Evolutionary conservation across 2,329 filamentous ascomycete genomes (phyloP).

Genomic region (Aspergillus clavatus): DNA sequence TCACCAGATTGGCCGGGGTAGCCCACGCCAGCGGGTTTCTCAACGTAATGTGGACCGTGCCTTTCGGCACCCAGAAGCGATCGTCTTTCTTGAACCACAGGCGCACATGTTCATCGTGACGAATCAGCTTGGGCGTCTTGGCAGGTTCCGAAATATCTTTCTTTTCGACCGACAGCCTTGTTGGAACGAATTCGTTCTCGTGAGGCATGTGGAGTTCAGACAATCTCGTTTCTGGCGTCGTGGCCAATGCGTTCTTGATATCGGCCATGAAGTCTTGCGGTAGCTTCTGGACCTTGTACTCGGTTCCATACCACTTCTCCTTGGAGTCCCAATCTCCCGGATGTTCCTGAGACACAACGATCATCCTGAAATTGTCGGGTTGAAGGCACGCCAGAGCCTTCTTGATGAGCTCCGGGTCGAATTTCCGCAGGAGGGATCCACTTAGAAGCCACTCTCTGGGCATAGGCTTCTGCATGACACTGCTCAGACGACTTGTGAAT

Average conservation of each 20-base stretch:
- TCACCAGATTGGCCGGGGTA: constrained; percentile 72
- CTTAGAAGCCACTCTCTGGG: constrained; percentile 86
- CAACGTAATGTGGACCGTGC: constrained; percentile 75
- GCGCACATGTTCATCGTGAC: constrained; percentile 73
- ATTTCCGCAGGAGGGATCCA: constrained; percentile 71
- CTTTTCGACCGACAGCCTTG: constrained; percentile 88
- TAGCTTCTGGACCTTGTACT: constrained; percentile 80
- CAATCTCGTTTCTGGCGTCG: constrained; percentile 56
- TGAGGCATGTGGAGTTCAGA: constrained; percentile 78
- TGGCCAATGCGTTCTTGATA: constrained; percentile 60
- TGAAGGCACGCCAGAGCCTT: constrained; percentile 68
- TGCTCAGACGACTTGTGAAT: constrained; percentile 79
- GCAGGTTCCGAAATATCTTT: constrained; percentile 76
- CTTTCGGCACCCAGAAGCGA: constrained; percentile 96
- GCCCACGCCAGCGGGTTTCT: constrained; percentile 74
- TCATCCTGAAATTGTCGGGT: constrained; percentile 85
- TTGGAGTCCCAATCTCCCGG: constrained; percentile 81
- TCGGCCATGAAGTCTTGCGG: constrained; percentile 68
- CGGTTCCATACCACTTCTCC: constrained; percentile 97
- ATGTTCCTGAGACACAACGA: constrained; percentile 74
- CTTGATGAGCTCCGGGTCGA: constrained; percentile 71
- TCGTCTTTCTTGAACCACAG: constrained; percentile 99
- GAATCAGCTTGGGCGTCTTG: constrained; percentile 71
- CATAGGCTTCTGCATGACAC: constrained; percentile 85
- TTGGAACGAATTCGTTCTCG: constrained; percentile 93